Conservation (phyloP, 2,329 filamentous ascomycete genomes). For the Didymellaceae sp. region DNA sequence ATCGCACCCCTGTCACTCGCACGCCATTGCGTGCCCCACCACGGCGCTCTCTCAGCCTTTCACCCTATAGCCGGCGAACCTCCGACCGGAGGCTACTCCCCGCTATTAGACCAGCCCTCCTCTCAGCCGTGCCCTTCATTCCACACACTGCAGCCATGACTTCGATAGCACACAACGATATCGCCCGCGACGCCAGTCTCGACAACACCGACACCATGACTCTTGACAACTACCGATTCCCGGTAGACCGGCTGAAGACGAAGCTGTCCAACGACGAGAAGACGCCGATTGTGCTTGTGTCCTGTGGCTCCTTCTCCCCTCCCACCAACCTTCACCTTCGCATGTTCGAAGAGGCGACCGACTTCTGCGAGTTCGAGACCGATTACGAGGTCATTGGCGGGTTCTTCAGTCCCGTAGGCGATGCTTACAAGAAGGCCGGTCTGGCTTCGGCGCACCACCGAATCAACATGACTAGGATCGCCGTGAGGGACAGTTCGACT, state of each 20-base stretch:
- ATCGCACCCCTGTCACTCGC: constrained; percentile 6
- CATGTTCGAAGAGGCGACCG: constrained; percentile 87
- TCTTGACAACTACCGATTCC: constrained; percentile 65
- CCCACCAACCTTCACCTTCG: constrained; percentile 79
- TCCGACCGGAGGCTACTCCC: constrained; percentile 18
- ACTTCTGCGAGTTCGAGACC: constrained; percentile 73
- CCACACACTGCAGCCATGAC: constrained; percentile 29
- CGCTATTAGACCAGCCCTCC: constrained; percentile 13
- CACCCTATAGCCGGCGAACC: constrained; percentile 16
- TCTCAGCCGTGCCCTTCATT: not conserved
- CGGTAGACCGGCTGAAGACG: constrained; percentile 64
- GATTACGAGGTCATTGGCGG: constrained; percentile 86
- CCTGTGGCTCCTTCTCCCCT: constrained; percentile 75
- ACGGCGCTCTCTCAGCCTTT: constrained; percentile 8
- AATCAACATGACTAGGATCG: constrained; percentile 86
- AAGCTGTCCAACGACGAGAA: constrained; percentile 62
- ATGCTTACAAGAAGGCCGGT: constrained; percentile 80
- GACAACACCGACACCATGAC: constrained; percentile 39
- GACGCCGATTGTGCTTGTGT: constrained; percentile 71
- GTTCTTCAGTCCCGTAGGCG: constrained; percentile 79
- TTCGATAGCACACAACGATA: constrained; percentile 28
- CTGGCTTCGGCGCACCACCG: constrained; percentile 75
- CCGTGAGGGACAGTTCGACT: constrained; percentile 69
- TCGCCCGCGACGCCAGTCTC: constrained; percentile 32
- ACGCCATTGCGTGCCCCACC: constrained; percentile 1